These are phyloP conservation scores for Pseudocercospora macadamiae DNA, from an alignment of 2,329 filamentous ascomycete species.

Conservation along the genomic window DNA sequence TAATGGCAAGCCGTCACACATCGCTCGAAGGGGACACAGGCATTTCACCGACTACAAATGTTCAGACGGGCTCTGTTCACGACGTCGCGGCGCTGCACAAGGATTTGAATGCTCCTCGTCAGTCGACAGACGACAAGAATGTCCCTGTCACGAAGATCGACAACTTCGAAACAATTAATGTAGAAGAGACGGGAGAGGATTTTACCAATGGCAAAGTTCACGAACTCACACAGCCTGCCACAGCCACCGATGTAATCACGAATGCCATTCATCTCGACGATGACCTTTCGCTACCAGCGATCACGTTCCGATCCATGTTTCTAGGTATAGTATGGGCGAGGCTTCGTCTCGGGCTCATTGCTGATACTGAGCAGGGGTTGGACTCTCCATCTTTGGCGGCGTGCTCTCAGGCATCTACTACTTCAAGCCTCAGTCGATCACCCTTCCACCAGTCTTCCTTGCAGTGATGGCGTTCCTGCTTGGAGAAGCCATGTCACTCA, in stretches of 20 bases:
- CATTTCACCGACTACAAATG: too few species aligned
- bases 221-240: constrained; percentile 2
- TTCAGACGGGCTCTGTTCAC: too few species aligned
- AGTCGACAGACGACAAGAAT: too few species aligned
- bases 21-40: too few species aligned
- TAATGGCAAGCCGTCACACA: too few species aligned
- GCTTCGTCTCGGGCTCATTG: background rate
- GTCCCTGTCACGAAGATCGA: too few species aligned
- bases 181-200: background rate
- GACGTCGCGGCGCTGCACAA: too few species aligned
- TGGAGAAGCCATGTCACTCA: background rate
- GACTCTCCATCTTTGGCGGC: background rate
- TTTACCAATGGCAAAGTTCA: background rate
- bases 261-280: background rate
- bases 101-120: too few species aligned
- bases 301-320: background rate
- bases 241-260: background rate
- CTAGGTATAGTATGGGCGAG: background rate
- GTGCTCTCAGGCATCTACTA: constrained; percentile 7
- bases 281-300: background rate
- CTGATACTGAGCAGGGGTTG: background rate
- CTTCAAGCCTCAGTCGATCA: constrained; percentile 3
- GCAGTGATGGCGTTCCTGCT: constrained; percentile 5
- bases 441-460: background rate
- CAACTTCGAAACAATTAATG: too few species aligned